Conservation (phyloP, 2,329 filamentous ascomycete genomes). For the Didymella keratinophila region DNA sequence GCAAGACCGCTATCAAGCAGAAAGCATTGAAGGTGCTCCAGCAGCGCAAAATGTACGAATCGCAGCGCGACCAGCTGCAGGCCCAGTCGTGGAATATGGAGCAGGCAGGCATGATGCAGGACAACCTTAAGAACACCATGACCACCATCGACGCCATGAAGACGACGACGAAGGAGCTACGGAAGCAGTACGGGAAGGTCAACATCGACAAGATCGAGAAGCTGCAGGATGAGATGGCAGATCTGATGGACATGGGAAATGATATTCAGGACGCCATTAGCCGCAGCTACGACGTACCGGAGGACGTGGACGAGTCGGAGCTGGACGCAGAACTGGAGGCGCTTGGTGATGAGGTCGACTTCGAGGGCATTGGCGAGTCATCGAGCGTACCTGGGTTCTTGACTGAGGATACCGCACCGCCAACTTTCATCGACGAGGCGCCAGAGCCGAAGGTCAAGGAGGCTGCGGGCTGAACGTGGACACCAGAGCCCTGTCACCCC, state of each 20-base stretch:
- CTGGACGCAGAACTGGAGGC: slow-evolving; percentile 96
- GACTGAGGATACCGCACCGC: slow-evolving; percentile 82
- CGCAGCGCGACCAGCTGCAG: slow-evolving; percentile 91
- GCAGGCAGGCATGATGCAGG: slow-evolving; percentile 97
- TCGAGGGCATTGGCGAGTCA: slow-evolving; percentile 71
- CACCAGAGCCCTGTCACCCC: not conserved
- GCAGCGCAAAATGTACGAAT: slow-evolving; percentile 92
- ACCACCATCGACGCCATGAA: slow-evolving; percentile 98
- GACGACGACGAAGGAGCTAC: slow-evolving; percentile 90
- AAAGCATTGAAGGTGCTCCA: slow-evolving; percentile 95
- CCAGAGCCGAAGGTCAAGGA: slow-evolving; percentile 84
- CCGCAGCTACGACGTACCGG: slow-evolving; percentile 90
- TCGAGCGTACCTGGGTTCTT: slow-evolving; percentile 81
- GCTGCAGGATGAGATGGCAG: slow-evolving; percentile 98
- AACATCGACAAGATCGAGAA: slow-evolving; percentile 97
- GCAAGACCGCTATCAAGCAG: slow-evolving; percentile 89
- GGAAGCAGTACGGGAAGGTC: slow-evolving; percentile 95
- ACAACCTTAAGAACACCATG: slow-evolving; percentile 98
- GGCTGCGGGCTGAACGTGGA: slow-evolving; percentile 64
- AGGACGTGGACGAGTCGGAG: slow-evolving; percentile 96
- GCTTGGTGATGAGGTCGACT: slow-evolving; percentile 89
- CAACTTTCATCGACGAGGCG: slow-evolving; percentile 90
- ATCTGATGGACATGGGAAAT: slow-evolving; percentile 95
- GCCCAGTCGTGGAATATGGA: slow-evolving; percentile 99
- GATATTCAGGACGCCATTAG: slow-evolving; percentile 97